These are phyloP conservation scores for Thielaviopsis euricoi DNA, from an alignment of 2,329 filamentous ascomycete genomes.

Conservation along the genomic window DNA sequence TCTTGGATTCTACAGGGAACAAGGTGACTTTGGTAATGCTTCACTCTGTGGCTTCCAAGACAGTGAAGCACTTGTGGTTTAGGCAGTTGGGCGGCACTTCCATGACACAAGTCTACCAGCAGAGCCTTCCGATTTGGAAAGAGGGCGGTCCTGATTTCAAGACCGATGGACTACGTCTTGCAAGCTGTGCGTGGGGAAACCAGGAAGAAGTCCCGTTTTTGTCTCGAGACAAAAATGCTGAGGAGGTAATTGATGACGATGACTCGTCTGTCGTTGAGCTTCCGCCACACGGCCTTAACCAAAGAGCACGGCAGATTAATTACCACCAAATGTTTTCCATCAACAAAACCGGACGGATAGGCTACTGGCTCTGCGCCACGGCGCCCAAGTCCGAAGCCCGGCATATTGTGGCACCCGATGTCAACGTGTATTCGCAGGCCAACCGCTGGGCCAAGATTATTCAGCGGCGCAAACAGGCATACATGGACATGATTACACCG, in stretches of 20 bases:
- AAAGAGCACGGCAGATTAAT: conserved; percentile 20
- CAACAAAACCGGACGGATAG: conserved; percentile 25
- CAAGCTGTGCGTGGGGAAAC: conserved; percentile 4
- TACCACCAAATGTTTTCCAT: conserved; percentile 33
- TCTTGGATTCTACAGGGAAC: background rate
- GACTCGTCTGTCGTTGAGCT: background rate
- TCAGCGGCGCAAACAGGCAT: conserved; percentile 3
- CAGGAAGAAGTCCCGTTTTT: conserved; percentile 4
- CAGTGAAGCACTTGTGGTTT: conserved; percentile 5
- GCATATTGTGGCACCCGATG: background rate
- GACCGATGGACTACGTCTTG: background rate
- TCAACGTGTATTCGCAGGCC: conserved; percentile 1
- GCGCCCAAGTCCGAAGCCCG: conserved; percentile 8
- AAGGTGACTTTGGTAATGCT: background rate
- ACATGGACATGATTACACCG: conserved; percentile 15
- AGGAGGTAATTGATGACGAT: background rate
- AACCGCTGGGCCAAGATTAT: conserved; percentile 7
- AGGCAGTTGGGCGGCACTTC: background rate
- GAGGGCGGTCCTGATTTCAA: background rate
- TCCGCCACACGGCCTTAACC: conserved; percentile 16
- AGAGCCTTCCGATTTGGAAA: background rate
- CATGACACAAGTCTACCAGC: conserved; percentile 1
- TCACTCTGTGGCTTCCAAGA: background rate
- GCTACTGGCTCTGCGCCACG: conserved; percentile 22
- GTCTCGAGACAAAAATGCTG: background rate